A percentile compares a stretch with the other conserved stretches of the same genome.
These are phyloP conservation scores for Avicennia marina DNA, from an alignment of 257 asterid genomes.

Conservation along the genomic window DNA sequence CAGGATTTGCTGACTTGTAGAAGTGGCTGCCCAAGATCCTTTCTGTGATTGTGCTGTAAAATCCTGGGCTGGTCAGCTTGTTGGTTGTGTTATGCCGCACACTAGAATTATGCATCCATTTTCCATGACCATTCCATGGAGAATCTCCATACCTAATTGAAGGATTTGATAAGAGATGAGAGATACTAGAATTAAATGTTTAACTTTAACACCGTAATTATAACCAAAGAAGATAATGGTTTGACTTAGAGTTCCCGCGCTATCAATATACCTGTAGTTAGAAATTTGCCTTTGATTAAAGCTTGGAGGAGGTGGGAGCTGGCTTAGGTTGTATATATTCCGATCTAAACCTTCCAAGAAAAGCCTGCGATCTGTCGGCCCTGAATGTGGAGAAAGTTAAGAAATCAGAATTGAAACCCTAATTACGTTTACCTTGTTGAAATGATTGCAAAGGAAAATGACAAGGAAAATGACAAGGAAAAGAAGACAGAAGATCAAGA, in stretches of 20 bases:
- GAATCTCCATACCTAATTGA: conserved; percentile 61
- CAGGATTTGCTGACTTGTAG: conserved; percentile 23
- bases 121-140: conserved; percentile 36
- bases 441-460: not conserved
- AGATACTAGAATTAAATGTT: too few relatives aligned
- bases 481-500: not conserved
- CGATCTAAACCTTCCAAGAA: conserved; percentile 54
- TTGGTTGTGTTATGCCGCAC: conserved; percentile 20
- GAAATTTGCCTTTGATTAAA: conserved; percentile 38
- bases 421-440: too few relatives aligned
- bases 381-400: conserved; percentile 24
- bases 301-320: conserved; percentile 57
- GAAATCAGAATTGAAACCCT: conserved; percentile 19
- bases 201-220: too few relatives aligned
- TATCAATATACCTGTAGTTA: conserved; percentile 36
- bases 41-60: conserved; percentile 21
- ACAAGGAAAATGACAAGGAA: not conserved
- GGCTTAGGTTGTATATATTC: conserved; percentile 55
- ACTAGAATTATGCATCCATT: conserved; percentile 35
- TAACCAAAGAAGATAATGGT: not conserved
- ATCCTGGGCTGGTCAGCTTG: conserved; percentile 29
- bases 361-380: conserved; percentile 34
- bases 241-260: not conserved
- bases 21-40: conserved; percentile 28
- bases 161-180: too few relatives aligned